These are phyloP conservation scores for Chlamydomonas incerta DNA, from an alignment of 139 green algal genomes.

Conservation along the genomic window DNA sequence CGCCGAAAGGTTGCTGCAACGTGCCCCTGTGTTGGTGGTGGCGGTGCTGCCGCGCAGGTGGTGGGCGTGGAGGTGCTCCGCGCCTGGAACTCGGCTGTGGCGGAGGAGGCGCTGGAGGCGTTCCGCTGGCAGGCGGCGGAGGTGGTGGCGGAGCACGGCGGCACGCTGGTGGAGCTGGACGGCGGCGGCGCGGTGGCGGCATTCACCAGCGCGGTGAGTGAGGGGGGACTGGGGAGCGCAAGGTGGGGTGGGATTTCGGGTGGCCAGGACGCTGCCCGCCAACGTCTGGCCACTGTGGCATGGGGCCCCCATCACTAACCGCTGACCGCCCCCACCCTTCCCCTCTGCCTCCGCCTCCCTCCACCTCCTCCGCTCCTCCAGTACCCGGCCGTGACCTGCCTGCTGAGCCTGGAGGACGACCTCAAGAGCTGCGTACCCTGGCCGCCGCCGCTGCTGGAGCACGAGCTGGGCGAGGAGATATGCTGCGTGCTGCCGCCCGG, in stretches of 20 bases:
- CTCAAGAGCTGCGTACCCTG: slow-evolving; percentile 6
- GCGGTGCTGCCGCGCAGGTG: no score
- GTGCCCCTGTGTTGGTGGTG: no score
- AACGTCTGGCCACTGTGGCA: no score
- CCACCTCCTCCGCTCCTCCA: not conserved
- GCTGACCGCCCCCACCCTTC: no score
- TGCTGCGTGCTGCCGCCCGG: slow-evolving; percentile 27
- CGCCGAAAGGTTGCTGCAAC: no score
- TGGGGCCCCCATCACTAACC: no score
- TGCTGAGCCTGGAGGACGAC: slow-evolving; percentile 35
- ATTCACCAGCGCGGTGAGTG: slow-evolving; percentile 1
- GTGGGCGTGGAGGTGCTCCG: slow-evolving; percentile 28
- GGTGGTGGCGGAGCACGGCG: slow-evolving; percentile 20
- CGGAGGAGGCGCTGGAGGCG: slow-evolving; percentile 14
- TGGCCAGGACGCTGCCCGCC: no score
- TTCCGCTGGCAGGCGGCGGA: slow-evolving; percentile 28
- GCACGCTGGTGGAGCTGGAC: slow-evolving; percentile 16
- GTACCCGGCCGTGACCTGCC: slow-evolving; percentile 8
- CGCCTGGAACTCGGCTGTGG: slow-evolving; percentile 2
- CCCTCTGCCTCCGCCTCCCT: no score
- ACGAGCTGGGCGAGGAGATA: slow-evolving; percentile 35
- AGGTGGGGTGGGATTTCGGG: no score
- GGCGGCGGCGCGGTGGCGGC: slow-evolving; percentile 16
- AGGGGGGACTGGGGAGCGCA: not conserved
- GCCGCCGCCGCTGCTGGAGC: slow-evolving; percentile 15